phyloP scores from a whole-genome alignment of 1,139 yeast genomes.

The Hansenula sp. region DNA sequence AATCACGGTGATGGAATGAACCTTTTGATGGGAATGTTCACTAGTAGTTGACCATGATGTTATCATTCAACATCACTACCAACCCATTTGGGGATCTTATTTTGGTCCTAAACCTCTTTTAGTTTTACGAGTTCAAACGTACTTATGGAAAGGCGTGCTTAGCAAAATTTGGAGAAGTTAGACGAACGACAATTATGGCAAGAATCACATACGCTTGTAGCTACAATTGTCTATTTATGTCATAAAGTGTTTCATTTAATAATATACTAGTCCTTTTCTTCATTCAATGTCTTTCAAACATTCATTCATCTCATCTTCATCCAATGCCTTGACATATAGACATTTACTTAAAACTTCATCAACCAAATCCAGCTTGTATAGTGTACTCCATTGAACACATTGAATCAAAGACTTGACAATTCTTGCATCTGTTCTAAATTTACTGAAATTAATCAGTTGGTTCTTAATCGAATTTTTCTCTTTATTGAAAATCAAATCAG shows the following conservation, averaged over 20 bases:
- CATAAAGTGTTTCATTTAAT: background rate
- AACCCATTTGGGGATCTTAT: too few species aligned
- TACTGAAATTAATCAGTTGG: conserved; percentile 65
- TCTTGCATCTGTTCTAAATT: conserved; percentile 72
- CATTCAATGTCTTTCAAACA: conserved; percentile 22
- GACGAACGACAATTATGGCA: too few species aligned
- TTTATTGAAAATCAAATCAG: conserved; percentile 78
- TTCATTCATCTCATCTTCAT: conserved; percentile 68
- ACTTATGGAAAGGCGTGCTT: too few species aligned
- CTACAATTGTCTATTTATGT: background rate
- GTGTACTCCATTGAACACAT: conserved; percentile 78
- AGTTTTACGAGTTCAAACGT: too few species aligned
- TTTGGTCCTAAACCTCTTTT: too few species aligned
- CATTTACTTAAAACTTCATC: conserved; percentile 76
- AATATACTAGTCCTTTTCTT: background rate
- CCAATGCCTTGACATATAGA: conserved; percentile 70
- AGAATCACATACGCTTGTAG: too few species aligned
- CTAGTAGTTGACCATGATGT: too few species aligned
- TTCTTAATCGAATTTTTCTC: conserved; percentile 43
- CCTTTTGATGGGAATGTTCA: too few species aligned
- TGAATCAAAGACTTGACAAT: conserved; percentile 77
- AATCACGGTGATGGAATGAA: too few species aligned
- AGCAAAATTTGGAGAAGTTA: too few species aligned
- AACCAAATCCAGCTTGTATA: conserved; percentile 47
- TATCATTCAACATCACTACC: too few species aligned